Evolutionary conservation across 1,139 yeast genomes (phyloP), one percentile per base, ranked within the genome.

Genomic region (Hemisphaericaspora xylofermentans): DNA sequence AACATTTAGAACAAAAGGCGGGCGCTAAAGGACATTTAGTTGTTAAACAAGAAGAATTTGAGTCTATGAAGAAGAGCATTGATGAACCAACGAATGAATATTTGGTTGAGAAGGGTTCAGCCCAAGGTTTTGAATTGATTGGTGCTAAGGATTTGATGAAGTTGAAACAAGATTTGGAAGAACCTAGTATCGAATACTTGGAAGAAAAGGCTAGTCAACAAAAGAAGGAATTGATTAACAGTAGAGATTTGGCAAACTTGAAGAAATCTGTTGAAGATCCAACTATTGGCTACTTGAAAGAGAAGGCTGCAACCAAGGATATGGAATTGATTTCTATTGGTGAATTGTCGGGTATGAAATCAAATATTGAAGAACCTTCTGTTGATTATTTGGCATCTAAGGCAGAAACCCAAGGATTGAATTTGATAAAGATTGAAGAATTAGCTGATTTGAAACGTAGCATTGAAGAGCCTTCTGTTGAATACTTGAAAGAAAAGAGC

Each of bases 381-480:
- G 30, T 57, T 16, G 59, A 56, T 4, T 50, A 60, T 19, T 52
- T 67, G 15, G 50, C 50, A 4, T 41, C 43, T 1, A 47, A 53
- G 35, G 47, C 49, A 6, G 46, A 51, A 4, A 43, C 41, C 16
- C 45, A 38, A 6, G 56, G 57, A 3, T 41, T 53, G 44, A 47
- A 51, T 7, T 52, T 62, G 5, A 13, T 66, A 3, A 48, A 60
- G 2, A 37, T 39, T 14, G 48, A 43, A 1, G 63, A 62, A 21
- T 44, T 40, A 12, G 10, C 33, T 6, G 21, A 18, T 1, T 58
- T 45, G 48, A 60, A 21, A 33, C 50, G 31, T 47, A 52, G 26
- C 52, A 54, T 43, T 2, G 49, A 56, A 0, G 46, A 54, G 2
- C 68, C 74, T 32, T 42, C 57, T 8, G 36, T 54, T 3, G 66